Conservation (phyloP, 768 basidiomycete species). For the Termitomyces sp. region DNA sequence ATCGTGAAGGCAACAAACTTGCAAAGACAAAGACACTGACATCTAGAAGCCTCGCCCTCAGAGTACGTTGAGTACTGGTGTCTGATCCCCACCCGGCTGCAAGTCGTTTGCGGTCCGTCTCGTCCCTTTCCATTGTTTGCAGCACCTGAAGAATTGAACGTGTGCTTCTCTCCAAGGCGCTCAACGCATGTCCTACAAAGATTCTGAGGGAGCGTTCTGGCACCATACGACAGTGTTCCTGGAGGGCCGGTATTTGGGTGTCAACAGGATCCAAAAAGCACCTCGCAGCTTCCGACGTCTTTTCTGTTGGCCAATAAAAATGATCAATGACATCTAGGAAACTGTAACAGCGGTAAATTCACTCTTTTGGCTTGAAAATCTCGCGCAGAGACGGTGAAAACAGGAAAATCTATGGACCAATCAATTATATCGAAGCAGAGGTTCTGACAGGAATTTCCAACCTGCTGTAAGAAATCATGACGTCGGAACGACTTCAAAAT, state of each 20-base stretch:
- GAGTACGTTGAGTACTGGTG: background rate
- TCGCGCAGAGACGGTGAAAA: background rate
- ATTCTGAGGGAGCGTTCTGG: background rate
- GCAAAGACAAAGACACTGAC: background rate
- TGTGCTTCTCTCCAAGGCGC: background rate
- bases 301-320: background rate
- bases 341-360: background rate
- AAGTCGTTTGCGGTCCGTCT: background rate
- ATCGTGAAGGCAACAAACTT: no score
- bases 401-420: background rate
- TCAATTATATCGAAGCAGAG: no score
- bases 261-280: background rate
- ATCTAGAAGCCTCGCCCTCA: background rate
- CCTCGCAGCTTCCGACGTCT: background rate
- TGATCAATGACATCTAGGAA: background rate
- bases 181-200: background rate
- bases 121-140: background rate
- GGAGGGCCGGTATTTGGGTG: slow-evolving; percentile 1
- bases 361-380: background rate
- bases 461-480: background rate
- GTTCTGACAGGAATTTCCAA: background rate
- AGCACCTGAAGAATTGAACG: background rate
- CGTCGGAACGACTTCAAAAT: background rate
- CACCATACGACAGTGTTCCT: background rate
- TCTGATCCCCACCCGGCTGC: background rate